phyloP scores from a whole-genome alignment of 257 asterid genomes.

The Linderniella brevidens region DNA sequence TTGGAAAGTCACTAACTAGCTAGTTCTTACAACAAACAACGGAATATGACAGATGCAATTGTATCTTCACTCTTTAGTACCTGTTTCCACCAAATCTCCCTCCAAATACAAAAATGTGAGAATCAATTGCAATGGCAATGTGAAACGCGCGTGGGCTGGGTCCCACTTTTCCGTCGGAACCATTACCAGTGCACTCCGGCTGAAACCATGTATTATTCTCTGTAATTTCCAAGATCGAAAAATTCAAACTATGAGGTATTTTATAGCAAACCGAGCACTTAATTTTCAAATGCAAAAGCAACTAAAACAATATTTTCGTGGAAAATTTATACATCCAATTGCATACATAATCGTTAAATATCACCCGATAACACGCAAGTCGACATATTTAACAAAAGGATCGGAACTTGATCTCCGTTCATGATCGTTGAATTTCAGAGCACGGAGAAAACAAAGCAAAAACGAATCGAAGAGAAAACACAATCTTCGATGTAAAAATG shows the following conservation, averaged over 20 bases:
- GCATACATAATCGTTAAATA: too few species aligned
- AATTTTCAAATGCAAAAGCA: too few species aligned
- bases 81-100: constrained; percentile 86
- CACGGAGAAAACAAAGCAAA: too few species aligned
- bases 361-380: too few species aligned
- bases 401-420: too few species aligned
- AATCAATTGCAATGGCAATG: constrained; percentile 72
- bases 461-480: too few species aligned
- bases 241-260: not conserved
- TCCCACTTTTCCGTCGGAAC: constrained; percentile 65
- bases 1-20: constrained; percentile 9
- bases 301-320: too few species aligned
- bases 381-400: too few species aligned
- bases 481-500: too few species aligned
- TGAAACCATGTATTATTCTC: constrained; percentile 81
- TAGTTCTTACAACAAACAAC: constrained; percentile 3
- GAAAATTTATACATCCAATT: too few species aligned
- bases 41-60: not conserved
- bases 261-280: too few species aligned
- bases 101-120: constrained; percentile 91
- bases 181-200: constrained; percentile 79
- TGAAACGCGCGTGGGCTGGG: constrained; percentile 92
- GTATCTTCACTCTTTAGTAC: constrained; percentile 16
- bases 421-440: too few species aligned
- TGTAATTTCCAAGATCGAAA: constrained; percentile 24